phyloP scores from a whole-genome alignment of 306 rosid species.

The Cucurbita ficifolia region DNA sequence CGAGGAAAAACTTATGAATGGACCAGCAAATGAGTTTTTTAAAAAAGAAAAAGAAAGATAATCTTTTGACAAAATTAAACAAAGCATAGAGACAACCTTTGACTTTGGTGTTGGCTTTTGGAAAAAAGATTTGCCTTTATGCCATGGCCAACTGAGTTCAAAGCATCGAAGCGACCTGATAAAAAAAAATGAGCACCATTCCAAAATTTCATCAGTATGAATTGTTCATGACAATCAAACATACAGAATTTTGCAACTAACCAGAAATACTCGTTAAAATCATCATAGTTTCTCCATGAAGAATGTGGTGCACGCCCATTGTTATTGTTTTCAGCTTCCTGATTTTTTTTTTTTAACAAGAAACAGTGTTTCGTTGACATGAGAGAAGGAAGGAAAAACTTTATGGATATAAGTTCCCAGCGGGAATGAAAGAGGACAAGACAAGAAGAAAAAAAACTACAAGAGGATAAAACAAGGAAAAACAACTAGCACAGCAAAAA shows the following conservation, averaged over 20 bases:
- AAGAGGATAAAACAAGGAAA: too few relatives aligned
- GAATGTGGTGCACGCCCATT: conserved; percentile 91
- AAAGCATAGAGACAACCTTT: conserved; percentile 39
- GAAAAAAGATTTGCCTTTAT: conserved; percentile 36
- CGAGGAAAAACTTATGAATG: too few relatives aligned
- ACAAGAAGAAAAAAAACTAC: too few relatives aligned
- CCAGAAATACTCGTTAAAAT: conserved; percentile 92
- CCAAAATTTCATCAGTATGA: not conserved
- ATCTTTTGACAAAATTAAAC: not conserved
- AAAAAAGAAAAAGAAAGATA: not conserved
- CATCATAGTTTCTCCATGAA: conserved; percentile 96
- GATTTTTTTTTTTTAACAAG: not conserved
- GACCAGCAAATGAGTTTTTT: not conserved
- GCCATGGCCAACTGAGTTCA: conserved; percentile 97
- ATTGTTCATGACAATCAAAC: not conserved
- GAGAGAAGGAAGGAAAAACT: too few relatives aligned
- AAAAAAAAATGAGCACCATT: not conserved
- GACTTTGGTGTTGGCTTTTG: conserved; percentile 58
- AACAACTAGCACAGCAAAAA: too few relatives aligned
- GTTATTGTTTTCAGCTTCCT: conserved; percentile 81
- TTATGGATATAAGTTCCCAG: too few relatives aligned
- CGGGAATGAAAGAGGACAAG: too few relatives aligned
- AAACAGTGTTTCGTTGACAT: not conserved
- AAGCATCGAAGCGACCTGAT: conserved; percentile 79
- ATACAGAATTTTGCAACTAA: conserved; percentile 15